A percentile compares a stretch with the other conserved stretches of the same genome.
Conservation (phyloP, 305 asterid species). For the Solanum chacoense region DNA sequence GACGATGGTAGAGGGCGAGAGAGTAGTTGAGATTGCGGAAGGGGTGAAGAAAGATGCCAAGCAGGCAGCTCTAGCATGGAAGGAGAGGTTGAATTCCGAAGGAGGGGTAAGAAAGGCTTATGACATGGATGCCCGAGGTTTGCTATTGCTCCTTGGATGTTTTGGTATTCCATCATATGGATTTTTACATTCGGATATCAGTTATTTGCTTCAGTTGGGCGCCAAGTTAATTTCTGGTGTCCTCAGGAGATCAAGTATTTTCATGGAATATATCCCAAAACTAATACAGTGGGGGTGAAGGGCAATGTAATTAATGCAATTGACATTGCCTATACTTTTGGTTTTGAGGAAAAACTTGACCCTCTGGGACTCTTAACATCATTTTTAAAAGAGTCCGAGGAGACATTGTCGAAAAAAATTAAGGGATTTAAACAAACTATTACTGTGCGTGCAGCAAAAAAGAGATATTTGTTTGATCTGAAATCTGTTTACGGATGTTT, state of each 20-base stretch:
- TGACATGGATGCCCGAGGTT: conserved; percentile 63
- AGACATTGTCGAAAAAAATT: not conserved
- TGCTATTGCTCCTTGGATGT: conserved; percentile 53
- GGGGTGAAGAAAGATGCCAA: conserved; percentile 42
- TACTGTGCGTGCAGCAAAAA: conserved; percentile 20
- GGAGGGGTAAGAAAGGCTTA: conserved; percentile 50
- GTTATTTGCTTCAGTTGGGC: conserved; percentile 42
- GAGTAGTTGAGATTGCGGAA: conserved; percentile 17
- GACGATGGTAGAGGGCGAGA: conserved; percentile 14
- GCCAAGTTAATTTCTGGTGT: conserved; percentile 36
- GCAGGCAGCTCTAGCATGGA: conserved; percentile 51
- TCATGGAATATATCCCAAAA: conserved; percentile 46
- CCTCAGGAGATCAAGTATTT: conserved; percentile 38
- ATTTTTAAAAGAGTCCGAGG: not conserved
- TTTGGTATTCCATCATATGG: conserved; percentile 47
- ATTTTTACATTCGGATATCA: conserved; percentile 41
- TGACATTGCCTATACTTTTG: conserved; percentile 49
- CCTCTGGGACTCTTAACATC: conserved; percentile 41
- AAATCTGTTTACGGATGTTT: conserved; percentile 40
- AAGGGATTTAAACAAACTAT: conserved; percentile 9
- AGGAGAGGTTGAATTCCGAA: conserved; percentile 51
- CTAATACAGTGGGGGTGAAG: conserved; percentile 20
- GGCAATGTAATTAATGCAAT: conserved; percentile 48
- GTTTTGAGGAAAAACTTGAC: conserved; percentile 41
- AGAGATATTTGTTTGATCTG: conserved; percentile 36